Evolutionary conservation across 1,284 basidiomycete species (phyloP).

Genomic region (Polyporus tsugae): DNA sequence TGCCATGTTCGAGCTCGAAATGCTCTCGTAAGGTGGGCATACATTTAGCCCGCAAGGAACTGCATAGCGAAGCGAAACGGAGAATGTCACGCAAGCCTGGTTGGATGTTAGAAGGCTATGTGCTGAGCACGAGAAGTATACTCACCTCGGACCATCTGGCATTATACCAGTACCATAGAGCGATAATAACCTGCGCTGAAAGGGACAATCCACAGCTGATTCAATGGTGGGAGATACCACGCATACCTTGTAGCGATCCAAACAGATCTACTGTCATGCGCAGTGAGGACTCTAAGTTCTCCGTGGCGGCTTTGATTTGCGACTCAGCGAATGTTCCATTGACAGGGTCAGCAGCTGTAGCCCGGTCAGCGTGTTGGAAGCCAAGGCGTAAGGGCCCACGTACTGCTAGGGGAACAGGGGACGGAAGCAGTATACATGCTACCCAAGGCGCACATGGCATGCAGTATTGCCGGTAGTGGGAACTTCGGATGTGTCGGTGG

Average conservation of each 20-base stretch:
- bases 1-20: conserved; percentile 60
- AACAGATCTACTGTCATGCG: conserved; percentile 63
- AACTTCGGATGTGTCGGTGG: conserved; percentile 76
- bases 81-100: conserved; percentile 67
- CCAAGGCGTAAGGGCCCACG: not conserved
- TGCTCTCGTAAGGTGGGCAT: conserved; percentile 65
- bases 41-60: conserved; percentile 75
- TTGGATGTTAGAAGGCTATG: not conserved
- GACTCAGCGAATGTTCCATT: conserved; percentile 68
- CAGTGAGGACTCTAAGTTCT: conserved; percentile 57
- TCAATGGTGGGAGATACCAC: not conserved
- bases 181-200: conserved; percentile 66
- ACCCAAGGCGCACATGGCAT: conserved; percentile 80
- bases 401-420: conserved; percentile 54
- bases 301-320: conserved; percentile 66
- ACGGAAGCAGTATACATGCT: conserved; percentile 71
- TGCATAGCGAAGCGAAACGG: conserved; percentile 63
- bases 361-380: not conserved
- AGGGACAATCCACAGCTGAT: not conserved
- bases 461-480: conserved; percentile 70
- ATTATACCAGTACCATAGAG: conserved; percentile 78
- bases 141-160: conserved; percentile 79
- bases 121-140: not conserved
- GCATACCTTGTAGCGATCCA: conserved; percentile 67
- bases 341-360: not conserved